Evolutionary conservation across 2,329 filamentous ascomycete genomes (phyloP).

Genomic region (Sclerotinia spermophila): DNA sequence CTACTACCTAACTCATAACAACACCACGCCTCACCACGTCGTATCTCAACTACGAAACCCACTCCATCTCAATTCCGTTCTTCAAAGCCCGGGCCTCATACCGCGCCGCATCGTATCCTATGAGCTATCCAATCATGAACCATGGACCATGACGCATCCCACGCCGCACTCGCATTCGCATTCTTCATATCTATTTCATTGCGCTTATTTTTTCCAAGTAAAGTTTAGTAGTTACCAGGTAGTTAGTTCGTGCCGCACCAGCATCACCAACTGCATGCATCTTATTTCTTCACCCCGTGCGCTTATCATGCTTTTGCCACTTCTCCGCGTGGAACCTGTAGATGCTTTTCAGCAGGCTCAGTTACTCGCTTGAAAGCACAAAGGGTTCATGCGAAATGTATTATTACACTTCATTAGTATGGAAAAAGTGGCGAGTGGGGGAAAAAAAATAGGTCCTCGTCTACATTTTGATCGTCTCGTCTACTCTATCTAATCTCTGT

Average conservation of each 20-base stretch:
- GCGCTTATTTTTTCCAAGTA: background rate
- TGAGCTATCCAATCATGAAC: background rate
- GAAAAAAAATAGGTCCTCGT: too few species aligned
- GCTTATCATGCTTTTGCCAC: background rate
- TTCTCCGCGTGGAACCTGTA: background rate
- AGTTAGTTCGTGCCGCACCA: background rate
- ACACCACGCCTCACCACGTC: background rate
- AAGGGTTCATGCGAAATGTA: background rate
- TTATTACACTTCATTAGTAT: background rate
- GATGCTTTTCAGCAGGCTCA: background rate
- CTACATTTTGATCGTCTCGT: background rate
- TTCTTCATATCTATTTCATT: background rate
- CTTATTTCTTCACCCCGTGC: background rate
- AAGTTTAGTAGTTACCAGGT: background rate
- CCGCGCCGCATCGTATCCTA: background rate
- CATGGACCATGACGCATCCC: background rate
- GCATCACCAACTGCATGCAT: background rate
- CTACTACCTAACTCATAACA: background rate
- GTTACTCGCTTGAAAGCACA: background rate
- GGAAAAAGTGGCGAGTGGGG: too few species aligned
- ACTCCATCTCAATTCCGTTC: too few species aligned
- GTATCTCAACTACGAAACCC: background rate
- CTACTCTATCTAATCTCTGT: background rate
- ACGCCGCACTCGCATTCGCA: background rate
- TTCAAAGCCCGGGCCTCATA: background rate